phyloP scores from a whole-genome alignment of 2,329 filamentous ascomycete genomes.

The Didymella keratinophila region DNA sequence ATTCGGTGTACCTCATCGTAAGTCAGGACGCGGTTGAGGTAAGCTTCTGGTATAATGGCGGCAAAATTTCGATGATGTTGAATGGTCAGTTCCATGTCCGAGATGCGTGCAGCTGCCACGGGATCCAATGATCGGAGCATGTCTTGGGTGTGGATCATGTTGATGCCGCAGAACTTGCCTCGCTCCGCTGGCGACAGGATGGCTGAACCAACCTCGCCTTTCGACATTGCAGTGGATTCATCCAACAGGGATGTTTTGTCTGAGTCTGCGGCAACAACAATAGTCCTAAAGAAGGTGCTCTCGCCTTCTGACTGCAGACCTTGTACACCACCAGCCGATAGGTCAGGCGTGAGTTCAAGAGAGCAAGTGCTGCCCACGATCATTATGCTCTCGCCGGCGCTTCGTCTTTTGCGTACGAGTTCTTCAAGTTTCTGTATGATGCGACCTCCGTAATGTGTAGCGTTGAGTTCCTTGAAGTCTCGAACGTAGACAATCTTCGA shows the following conservation, averaged over 20 bases:
- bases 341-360: constrained; percentile 56
- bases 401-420: constrained; percentile 75
- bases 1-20: constrained; percentile 69
- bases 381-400: constrained; percentile 73
- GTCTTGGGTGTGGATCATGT: constrained; percentile 69
- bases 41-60: constrained; percentile 37
- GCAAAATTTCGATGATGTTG: constrained; percentile 30
- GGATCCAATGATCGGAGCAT: constrained; percentile 63
- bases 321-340: constrained; percentile 55
- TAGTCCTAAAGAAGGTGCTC: constrained; percentile 45
- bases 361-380: constrained; percentile 79
- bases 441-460: constrained; percentile 71
- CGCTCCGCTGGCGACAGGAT: constrained; percentile 28
- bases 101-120: constrained; percentile 32
- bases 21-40: constrained; percentile 61
- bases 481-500: constrained; percentile 78
- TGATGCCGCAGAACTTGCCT: constrained; percentile 58
- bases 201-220: constrained; percentile 10
- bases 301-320: constrained; percentile 55
- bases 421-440: constrained; percentile 75
- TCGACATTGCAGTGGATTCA: constrained; percentile 22
- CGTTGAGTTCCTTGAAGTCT: constrained; percentile 80
- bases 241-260: constrained; percentile 25
- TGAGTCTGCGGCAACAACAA: constrained; percentile 41
- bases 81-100: constrained; percentile 31